Evolutionary conservation across 148 eudicot genomes (phyloP), one percentile per base, ranked within the genome.

Genomic region (Rhododendron vialii): DNA sequence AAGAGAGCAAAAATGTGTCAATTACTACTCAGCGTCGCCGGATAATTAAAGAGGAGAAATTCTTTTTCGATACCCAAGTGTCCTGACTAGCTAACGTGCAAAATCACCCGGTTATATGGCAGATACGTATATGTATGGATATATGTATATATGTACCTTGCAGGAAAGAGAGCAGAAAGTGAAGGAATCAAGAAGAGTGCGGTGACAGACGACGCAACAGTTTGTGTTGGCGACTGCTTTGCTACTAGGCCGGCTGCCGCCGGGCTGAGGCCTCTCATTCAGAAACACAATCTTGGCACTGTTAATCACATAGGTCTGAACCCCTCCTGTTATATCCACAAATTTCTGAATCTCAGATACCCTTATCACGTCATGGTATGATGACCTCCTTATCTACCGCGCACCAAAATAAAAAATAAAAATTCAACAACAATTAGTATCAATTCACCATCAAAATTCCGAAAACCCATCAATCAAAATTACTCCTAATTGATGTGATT

Each of bases 221-320:
- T 71, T 71, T 1, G 94, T 91, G 43, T 90, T 91, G 69, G 93
- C 90, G 74, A 92, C 93, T 7, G 91, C 93, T 89, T 92, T 92
- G 1, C 92, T 93, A 5, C 36, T 30, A 41, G 92, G 93, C 67
- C 91, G 87, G 3, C n/a, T 17, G 79, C 45, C 17, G 12, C n/a
- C 7, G 13, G 91, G 93, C 84, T 92, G 94, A 24, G 93, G 94
- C 85, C 93, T 84, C 85, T 90, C 92, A 78, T 92, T 92, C 88
- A 92, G 85, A 88, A 92, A 92, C 74, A 92, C 93, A 24, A 92
- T 90, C 61, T 92, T 88, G 0, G 94, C 94, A 79, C 93, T 89
- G 80, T 77, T 77, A 3, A 77, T 77, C 3, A 77, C 80, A 9
- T 77, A 77, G 2, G 80, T 38, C 51, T 77, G 80, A 77, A 77